Evolutionary conservation across 2,329 filamentous ascomycete genomes (phyloP), one percentile per base, ranked within the genome.

Genomic region (Xylariaceae sp.): DNA sequence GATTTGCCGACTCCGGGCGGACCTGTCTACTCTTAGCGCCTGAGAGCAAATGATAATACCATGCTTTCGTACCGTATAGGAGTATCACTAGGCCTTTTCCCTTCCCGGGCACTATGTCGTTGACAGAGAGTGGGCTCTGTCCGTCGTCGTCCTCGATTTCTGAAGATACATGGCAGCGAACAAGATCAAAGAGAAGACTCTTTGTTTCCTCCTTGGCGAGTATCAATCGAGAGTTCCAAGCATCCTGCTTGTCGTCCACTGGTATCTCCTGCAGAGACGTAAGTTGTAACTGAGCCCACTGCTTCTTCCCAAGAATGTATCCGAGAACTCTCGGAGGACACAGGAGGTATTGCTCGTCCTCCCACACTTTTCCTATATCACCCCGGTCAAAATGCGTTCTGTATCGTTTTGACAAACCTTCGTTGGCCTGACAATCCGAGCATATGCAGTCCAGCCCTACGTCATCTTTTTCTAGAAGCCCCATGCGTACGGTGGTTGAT

Each of bases 251-350:
- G 44, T 56, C 17, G 15, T 4, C 17, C 2, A 2, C 11, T 4
- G 15, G 9, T 17, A 56, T 56, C 44, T 7, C 34, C 48, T 42
- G 50, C 1, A 56, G 35, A 17, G 44, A 2, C 17, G 15, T 15
- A 8, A 56, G 35, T 35, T 51, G 45, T n/a, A 56, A 37, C 13
- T 56, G 54, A 10, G 54, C 54, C 54, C 54, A 56, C 30, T 56
- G 15, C 17, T 56, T 56, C 6, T 56, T 47, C 2, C 35, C 54
- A 30, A 56, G 54, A 35, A 56, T 18, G 18, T 56, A 56, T 15
- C 54, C 47, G n/a, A 56, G 54, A 50, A 56, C 54, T 18, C 54
- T 56, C 34, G 54, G 54, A 2, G 54, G 47, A 18, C 54, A 56
- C 2, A 56, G 15, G 11, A 56, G 54, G 34, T 56, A 56, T 18